Conservation (phyloP, 2,329 filamentous ascomycete genomes). For the Hymenoscyphus repandus region DNA sequence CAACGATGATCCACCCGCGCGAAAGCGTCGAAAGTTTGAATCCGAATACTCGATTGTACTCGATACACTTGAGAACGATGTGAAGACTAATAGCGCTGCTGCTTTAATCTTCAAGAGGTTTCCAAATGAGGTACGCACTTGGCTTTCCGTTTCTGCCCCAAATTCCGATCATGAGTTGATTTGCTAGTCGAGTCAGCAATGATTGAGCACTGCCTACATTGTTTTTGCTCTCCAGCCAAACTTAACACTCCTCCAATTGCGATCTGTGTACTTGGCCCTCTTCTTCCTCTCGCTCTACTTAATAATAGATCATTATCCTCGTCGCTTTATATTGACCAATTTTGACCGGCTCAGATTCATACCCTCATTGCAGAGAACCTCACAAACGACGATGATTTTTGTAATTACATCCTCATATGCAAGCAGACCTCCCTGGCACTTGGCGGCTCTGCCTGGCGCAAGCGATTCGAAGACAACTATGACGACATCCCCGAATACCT, state of each 20-base stretch:
- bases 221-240: too few relatives aligned
- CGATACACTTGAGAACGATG: not conserved
- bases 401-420: conserved; percentile 37
- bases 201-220: too few relatives aligned
- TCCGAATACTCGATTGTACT: not conserved
- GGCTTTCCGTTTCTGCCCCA: not conserved
- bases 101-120: not conserved
- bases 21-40: not conserved
- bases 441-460: conserved; percentile 41
- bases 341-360: too few relatives aligned
- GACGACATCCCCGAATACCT: conserved; percentile 32
- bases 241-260: too few relatives aligned
- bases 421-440: conserved; percentile 34
- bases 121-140: conserved; percentile 16
- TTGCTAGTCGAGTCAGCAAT: not conserved
- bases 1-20: not conserved
- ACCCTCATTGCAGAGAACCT: too few relatives aligned
- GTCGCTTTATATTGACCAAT: too few relatives aligned
- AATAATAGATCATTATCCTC: too few relatives aligned
- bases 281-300: too few relatives aligned
- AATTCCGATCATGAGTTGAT: not conserved
- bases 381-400: conserved; percentile 36
- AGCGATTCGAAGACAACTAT: conserved; percentile 37
- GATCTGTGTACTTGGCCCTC: too few relatives aligned
- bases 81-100: not conserved